Base-by-base conservation (phyloP, 345 rosid genomes). In the Aethionema arabicum region DNA sequence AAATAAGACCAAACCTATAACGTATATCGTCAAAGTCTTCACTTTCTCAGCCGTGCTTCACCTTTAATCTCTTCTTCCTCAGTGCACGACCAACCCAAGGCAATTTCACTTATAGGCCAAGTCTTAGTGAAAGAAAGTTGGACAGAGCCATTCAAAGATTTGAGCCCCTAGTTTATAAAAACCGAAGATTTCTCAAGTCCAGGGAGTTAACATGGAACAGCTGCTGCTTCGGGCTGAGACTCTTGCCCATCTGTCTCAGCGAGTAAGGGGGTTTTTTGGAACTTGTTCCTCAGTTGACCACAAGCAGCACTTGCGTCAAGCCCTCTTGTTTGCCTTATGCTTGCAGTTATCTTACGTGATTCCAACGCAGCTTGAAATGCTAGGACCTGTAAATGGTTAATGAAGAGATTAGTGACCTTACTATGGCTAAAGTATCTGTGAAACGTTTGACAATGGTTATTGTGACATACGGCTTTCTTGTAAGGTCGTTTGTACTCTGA, bases 281-380 rank as follows among this genome's bases (percentile, higher is more conserved):
- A 88, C 67, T 90, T 73, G 64, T 90, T 93, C 75, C 93, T 85
- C 65, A 93, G 87, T 75, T 93, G 97, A 69, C 99, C 99, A 71
- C 99, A 90, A 49, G 96, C 99, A 50, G 99, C 99, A 70, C 86
- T 84, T 0, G 99, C 97, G 56, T 90, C 97, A 68, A 87, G 81
- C 57, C 99, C 97, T 72, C 97, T 77, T 50, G 96, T 81, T 73
- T 87, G 88, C 7, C 97, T 95, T 46, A 83, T 58, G 43, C 95
- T 84, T 29, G 78, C 90, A 37, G 95, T 77, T 76, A 93, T 56
- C 76, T 87, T 90, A 51, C 73, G 86, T 12, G 95, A 80, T 72
- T 84, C 96, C 46, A 87, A 69, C 9, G 90, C 83, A 67, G 72
- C 73, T 13, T 85, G 78, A 77, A 93, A 93, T 47, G 87, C 92